A percentile compares a stretch with the other conserved stretches of the same genome.
These are phyloP conservation scores for Chaetothyriales sp. DNA, from an alignment of 2,329 filamentous ascomycete genomes.

Conservation along the genomic window DNA sequence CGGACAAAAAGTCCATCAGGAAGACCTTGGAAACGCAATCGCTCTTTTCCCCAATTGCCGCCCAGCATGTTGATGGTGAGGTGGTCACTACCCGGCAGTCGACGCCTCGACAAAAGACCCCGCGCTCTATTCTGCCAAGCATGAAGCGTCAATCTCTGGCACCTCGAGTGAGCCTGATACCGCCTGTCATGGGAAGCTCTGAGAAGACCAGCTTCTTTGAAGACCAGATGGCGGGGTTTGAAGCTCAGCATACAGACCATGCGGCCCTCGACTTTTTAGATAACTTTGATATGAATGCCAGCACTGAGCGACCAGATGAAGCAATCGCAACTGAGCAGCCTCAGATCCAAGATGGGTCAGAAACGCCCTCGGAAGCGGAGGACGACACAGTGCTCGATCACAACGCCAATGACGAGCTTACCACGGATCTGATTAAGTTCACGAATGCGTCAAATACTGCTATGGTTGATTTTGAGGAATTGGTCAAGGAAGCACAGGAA, in stretches of 20 bases:
- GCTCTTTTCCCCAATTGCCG: conserved; percentile 14
- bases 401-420: conserved; percentile 5
- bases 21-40: conserved; percentile 8
- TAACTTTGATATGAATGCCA: not conserved
- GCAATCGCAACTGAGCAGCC: conserved; percentile 1
- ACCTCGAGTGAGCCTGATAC: conserved; percentile 14
- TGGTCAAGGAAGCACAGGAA: conserved; percentile 13
- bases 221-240: conserved; percentile 40
- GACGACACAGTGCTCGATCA: conserved; percentile 23
- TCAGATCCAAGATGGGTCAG: conserved; percentile 7
- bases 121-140: conserved; percentile 4
- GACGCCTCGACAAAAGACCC: conserved; percentile 18
- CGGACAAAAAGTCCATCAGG: conserved; percentile 22
- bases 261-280: conserved; percentile 10
- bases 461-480: conserved; percentile 14
- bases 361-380: conserved; percentile 3
- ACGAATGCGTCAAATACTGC: conserved; percentile 14
- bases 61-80: conserved; percentile 12
- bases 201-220: conserved; percentile 45
- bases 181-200: conserved; percentile 23
- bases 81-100: conserved; percentile 17
- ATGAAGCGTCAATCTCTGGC: conserved; percentile 13
- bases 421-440: conserved; percentile 15
- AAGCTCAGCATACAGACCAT: conserved; percentile 5
- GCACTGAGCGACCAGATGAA: not conserved